A percentile compares a stretch with the other conserved stretches of the same genome.
phyloP scores from a whole-genome alignment of 1,284 basidiomycete genomes.

The Ceratobasidium sp. region DNA sequence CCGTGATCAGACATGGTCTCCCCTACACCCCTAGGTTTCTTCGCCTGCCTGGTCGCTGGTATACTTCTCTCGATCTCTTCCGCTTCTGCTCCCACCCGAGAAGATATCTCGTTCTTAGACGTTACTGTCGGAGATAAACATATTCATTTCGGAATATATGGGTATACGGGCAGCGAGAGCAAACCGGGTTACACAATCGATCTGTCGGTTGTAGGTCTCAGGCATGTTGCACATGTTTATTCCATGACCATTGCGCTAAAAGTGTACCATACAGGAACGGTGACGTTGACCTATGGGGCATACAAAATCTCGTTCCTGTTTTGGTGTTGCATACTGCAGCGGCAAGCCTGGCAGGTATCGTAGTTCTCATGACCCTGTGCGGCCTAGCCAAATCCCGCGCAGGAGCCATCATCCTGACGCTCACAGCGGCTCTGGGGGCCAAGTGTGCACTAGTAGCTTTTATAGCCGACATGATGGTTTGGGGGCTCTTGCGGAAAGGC shows the following conservation, averaged over 20 bases:
- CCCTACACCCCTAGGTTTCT: constrained; percentile 57
- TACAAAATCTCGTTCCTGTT: constrained; percentile 72
- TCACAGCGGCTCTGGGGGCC: constrained; percentile 66
- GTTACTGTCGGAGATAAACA: constrained; percentile 51
- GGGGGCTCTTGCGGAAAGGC: constrained; percentile 68
- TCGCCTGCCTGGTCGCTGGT: constrained; percentile 64
- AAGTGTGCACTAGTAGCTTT: constrained; percentile 70
- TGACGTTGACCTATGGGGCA: constrained; percentile 57
- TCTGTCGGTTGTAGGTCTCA: constrained; percentile 46
- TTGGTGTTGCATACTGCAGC: constrained; percentile 81
- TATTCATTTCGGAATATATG: constrained; percentile 75
- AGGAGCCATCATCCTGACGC: constrained; percentile 76
- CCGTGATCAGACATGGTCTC: too few species aligned
- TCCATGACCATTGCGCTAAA: constrained; percentile 43
- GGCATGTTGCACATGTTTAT: constrained; percentile 48
- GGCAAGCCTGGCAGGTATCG: constrained; percentile 71
- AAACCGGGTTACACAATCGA: constrained; percentile 65
- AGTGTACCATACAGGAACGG: constrained; percentile 44
- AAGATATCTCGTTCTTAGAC: constrained; percentile 69
- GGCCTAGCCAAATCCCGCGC: constrained; percentile 66
- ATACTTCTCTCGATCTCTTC: constrained; percentile 66
- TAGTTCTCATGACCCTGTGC: constrained; percentile 74
- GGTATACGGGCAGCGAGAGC: constrained; percentile 65
- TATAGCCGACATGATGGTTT: constrained; percentile 80
- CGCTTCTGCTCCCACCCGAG: constrained; percentile 72